phyloP scores from a whole-genome alignment of 2,329 filamentous ascomycete species.

The Shiraia sp. region DNA sequence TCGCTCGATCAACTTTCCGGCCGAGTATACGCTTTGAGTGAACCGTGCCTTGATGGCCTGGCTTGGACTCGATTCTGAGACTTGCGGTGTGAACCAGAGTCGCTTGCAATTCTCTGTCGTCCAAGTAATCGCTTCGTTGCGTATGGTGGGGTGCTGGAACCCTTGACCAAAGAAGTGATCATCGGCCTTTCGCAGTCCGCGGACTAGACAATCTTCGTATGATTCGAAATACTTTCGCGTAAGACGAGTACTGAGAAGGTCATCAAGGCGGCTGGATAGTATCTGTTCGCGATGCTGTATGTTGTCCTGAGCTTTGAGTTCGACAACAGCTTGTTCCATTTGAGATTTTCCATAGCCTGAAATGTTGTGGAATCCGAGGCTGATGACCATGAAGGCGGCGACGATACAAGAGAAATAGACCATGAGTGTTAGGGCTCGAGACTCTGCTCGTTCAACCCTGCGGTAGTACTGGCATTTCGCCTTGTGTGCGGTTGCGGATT shows the following conservation, averaged over 20 bases:
- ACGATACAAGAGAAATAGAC: constrained; percentile 10
- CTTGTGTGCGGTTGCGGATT: background rate
- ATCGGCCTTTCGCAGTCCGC: constrained; percentile 20
- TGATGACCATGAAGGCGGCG: constrained; percentile 8
- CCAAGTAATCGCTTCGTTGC: constrained; percentile 25
- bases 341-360: constrained; percentile 5
- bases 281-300: constrained; percentile 5
- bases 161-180: constrained; percentile 8
- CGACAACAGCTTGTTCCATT: constrained; percentile 6
- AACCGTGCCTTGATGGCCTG: constrained; percentile 7
- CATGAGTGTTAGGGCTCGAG: constrained; percentile 9
- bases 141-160: constrained; percentile 18
- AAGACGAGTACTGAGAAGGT: constrained; percentile 10
- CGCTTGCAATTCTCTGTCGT: constrained; percentile 22
- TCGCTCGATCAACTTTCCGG: constrained; percentile 1
- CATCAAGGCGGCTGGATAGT: constrained; percentile 9
- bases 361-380: constrained; percentile 5
- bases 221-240: constrained; percentile 19
- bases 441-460: constrained; percentile 2
- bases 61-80: constrained; percentile 4
- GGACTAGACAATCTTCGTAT: constrained; percentile 29
- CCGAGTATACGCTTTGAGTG: constrained; percentile 1
- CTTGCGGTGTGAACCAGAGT: constrained; percentile 22
- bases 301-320: constrained; percentile 1
- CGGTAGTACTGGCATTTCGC: no score